Evolutionary conservation across 108 stramenopile species (phyloP), one percentile per base, ranked within the genome.

Genomic region (Cyclostephanos tholiformis): DNA sequence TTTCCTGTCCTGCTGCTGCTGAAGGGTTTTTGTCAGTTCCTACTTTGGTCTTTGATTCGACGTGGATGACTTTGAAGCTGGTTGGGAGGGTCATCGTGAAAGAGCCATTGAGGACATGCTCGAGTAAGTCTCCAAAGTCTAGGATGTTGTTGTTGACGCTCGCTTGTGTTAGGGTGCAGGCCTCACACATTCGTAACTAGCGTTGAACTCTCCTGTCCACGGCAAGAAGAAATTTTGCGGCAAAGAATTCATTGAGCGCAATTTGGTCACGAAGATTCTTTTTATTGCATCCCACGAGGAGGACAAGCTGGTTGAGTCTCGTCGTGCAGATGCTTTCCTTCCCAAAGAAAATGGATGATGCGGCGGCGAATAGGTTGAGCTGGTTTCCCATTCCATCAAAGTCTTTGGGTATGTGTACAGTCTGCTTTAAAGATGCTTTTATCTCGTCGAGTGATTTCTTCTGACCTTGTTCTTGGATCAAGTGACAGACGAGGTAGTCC

Each of bases 151-250:
- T 49, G 10, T 50, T 30, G 3, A 68, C 67, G n/a, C n/a, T n/a
- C n/a, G n/a, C n/a, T n/a, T n/a, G n/a, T n/a, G n/a, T n/a, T n/a
- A n/a, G n/a, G n/a, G n/a, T n/a, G n/a, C n/a, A n/a, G n/a, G n/a
- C n/a, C n/a, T n/a, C n/a, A n/a, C n/a, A n/a, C n/a, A n/a, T n/a
- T n/a, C n/a, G n/a, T n/a, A n/a, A n/a, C n/a, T n/a, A n/a, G n/a
- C n/a, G n/a, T n/a, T n/a, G n/a, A n/a, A n/a, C n/a, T n/a, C n/a
- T n/a, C 16, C 3, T 27, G 50, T 68, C 67, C 13, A 68, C 50
- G 4, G 67, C 67, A 22, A 52, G 51, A 2, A 68, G 50, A 36
- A 68, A 26, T 32, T 68, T 68, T 52, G 67, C 50, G 4, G 23
- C 6, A 12, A 68, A 52, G 5, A 25, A 22, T 13, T 68, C 25